Evolutionary conservation across 2,329 filamentous ascomycete genomes (phyloP).

Genomic region (Alternaria hordeiaustralica): DNA sequence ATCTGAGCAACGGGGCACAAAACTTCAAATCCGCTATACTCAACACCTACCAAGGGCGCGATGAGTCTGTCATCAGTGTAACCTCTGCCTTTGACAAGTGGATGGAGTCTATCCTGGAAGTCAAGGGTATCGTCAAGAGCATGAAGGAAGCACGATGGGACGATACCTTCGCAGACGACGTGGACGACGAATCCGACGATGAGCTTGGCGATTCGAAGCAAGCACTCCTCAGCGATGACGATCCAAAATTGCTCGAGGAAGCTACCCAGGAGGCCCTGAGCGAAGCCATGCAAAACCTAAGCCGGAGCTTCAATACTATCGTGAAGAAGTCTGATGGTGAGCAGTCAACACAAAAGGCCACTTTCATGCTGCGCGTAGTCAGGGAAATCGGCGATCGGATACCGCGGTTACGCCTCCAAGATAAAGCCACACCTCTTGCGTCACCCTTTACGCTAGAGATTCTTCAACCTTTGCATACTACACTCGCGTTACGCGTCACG

Average conservation of each 20-base stretch:
- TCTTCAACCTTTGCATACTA: constrained; percentile 69
- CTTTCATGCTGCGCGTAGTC: constrained; percentile 74
- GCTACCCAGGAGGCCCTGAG: constrained; percentile 64
- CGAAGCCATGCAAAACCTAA: constrained; percentile 65
- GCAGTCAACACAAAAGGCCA: constrained; percentile 52
- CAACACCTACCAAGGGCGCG: constrained; percentile 74
- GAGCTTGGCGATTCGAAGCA: constrained; percentile 73
- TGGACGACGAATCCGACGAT: constrained; percentile 72
- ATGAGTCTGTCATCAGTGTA: constrained; percentile 68
- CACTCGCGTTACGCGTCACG: constrained; percentile 63
- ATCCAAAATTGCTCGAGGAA: constrained; percentile 68
- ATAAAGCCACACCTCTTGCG: constrained; percentile 33
- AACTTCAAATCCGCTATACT: constrained; percentile 73
- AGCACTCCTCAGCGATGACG: constrained; percentile 72
- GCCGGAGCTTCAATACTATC: constrained; percentile 60
- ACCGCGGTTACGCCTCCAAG: constrained; percentile 36
- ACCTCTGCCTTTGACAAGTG: constrained; percentile 73
- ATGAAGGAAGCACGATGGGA: constrained; percentile 76
- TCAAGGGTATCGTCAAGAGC: constrained; percentile 67
- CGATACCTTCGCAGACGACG: constrained; percentile 75
- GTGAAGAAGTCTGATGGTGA: constrained; percentile 52
- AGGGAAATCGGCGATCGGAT: constrained; percentile 72
- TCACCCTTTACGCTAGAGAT: constrained; percentile 55
- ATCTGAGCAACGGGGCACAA: constrained; percentile 69
- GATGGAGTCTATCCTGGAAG: constrained; percentile 74